These are phyloP conservation scores for Ganoderma lucidum DNA, from an alignment of 1,284 basidiomycete genomes.

Conservation along the genomic window DNA sequence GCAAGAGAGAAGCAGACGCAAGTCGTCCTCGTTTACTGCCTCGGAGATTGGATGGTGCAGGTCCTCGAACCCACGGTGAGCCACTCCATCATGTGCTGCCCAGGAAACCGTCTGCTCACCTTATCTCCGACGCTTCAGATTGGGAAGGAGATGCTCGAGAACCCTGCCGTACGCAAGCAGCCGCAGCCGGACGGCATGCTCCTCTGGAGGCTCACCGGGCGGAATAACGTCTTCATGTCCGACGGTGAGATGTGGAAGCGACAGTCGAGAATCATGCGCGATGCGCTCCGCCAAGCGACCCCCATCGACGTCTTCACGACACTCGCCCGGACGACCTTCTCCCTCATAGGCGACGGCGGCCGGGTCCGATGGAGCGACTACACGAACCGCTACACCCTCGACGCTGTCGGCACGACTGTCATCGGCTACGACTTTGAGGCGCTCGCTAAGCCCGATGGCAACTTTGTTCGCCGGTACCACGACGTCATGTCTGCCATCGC, in stretches of 20 bases:
- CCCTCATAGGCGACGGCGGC: constrained; percentile 34
- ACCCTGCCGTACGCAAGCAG: constrained; percentile 37
- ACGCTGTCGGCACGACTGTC: constrained; percentile 43
- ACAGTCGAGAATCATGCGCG: constrained; percentile 38
- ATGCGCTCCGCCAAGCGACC: constrained; percentile 38
- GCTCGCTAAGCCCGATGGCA: constrained; percentile 37
- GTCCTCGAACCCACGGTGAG: constrained; percentile 35
- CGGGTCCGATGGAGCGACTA: constrained; percentile 39
- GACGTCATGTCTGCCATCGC: constrained; percentile 43
- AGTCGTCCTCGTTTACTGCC: constrained; percentile 35
- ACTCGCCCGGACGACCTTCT: constrained; percentile 37
- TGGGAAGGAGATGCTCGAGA: constrained; percentile 26
- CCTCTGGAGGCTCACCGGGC: constrained; percentile 42
- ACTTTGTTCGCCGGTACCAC: constrained; percentile 44
- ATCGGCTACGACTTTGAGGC: constrained; percentile 48
- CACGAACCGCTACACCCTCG: constrained; percentile 40
- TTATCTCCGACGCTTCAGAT: constrained; percentile 14
- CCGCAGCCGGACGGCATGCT: constrained; percentile 38
- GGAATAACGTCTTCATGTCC: constrained; percentile 40
- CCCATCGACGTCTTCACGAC: constrained; percentile 40
- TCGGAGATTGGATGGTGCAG: constrained; percentile 39
- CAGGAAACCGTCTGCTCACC: background rate
- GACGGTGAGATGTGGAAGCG: constrained; percentile 42
- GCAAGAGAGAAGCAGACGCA: constrained; percentile 29
- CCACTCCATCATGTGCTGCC: background rate